Base-by-base conservation (phyloP, 768 basidiomycete species). In the Naganishia vishniacii region DNA sequence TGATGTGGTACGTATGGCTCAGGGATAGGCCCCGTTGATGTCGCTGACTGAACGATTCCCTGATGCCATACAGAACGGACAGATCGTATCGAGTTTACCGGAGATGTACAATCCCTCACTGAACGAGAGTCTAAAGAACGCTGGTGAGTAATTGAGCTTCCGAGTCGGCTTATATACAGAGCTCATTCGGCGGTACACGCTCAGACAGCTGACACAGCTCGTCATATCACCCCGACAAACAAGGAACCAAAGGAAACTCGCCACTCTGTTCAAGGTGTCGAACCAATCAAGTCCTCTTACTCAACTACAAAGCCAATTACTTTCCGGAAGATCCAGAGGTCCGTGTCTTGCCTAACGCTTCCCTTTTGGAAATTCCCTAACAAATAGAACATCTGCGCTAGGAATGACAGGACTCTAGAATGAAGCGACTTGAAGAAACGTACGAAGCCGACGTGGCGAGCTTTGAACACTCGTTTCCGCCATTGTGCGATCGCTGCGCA, bases 301-400 rank as follows among this genome's bases (percentile, higher is more conserved):
- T 60, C 18, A 60, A 60, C 28, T 60, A 60, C 20, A 44, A 34
- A 46, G 59, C 59, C 45, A 60, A 60, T 23, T 60, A 60, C 31
- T 47, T 60, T 44, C 59, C 59, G 59, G 42, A 60, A 45, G 59
- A 60, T 28, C 42, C 44, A 34, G 42, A 45, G 41, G 59, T 60
- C 41, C 25, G 59, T 60, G 42, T 26, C 4, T n/a, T n/a, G n/a
- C n/a, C n/a, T n/a, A n/a, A n/a, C n/a, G n/a, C n/a, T n/a, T n/a
- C n/a, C n/a, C n/a, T n/a, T n/a, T n/a, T n/a, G n/a, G n/a, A n/a
- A n/a, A n/a, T n/a, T n/a, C n/a, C n/a, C n/a, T n/a, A n/a, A n/a
- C 18, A 1, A 11, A 0, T 23, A 40, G 9, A 16, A 16, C 23
- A 26, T 37, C 20, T 25, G 20, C 25, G n/a, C 18, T 26, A 56